A percentile compares a stretch with the other conserved stretches of the same genome.
Conservation (phyloP, 2,329 filamentous ascomycete genomes). For the Pseudovirgaria hyperparasitica region DNA sequence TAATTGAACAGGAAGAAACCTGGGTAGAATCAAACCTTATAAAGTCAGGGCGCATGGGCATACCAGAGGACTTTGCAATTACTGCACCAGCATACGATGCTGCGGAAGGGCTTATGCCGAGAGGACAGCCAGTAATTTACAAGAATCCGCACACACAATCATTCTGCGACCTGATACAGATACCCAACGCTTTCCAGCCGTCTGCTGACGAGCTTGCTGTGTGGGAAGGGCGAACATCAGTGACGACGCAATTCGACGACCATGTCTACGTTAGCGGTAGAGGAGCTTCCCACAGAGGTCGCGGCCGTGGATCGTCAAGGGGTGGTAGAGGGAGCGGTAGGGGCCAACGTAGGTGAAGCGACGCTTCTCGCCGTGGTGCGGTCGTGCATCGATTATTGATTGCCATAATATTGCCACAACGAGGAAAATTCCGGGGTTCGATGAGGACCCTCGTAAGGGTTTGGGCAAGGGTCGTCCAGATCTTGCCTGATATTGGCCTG, state of each 20-base stretch:
- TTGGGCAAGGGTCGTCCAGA: no score
- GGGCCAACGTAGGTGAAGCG: no score
- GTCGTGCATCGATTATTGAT: no score
- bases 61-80: conserved; percentile 66
- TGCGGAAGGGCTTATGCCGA: conserved; percentile 42
- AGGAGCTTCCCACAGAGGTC: conserved; percentile 8
- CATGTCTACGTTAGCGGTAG: conserved; percentile 4
- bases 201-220: conserved; percentile 55
- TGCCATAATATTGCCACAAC: no score
- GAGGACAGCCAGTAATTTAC: conserved; percentile 63
- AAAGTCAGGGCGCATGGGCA: conserved; percentile 42
- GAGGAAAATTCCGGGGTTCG: no score
- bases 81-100: conserved; percentile 63
- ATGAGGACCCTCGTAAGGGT: no score
- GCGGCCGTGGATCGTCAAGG: conserved; percentile 8
- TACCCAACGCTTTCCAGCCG: conserved; percentile 65
- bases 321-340: conserved; percentile 9
- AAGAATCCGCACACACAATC: conserved; percentile 73
- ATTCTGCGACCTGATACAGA: conserved; percentile 67
- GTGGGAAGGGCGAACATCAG: conserved; percentile 46
- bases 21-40: conserved; percentile 77
- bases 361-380: no score
- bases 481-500: no score
- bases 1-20: conserved; percentile 56
- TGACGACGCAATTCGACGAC: conserved; percentile 9